Conservation (phyloP, 78 protist genomes). For the Dictyostelium brefeldianum region DNA sequence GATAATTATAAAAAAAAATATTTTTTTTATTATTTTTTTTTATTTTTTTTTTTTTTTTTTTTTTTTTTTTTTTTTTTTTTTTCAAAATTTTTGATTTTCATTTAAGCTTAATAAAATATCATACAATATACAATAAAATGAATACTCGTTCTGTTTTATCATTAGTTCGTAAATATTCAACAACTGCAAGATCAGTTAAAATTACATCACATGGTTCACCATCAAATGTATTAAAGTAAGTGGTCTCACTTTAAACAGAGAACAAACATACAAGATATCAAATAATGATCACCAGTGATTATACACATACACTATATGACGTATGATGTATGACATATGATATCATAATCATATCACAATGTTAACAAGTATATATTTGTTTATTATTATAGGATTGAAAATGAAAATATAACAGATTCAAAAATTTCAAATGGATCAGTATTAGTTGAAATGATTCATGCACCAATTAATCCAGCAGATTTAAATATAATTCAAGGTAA, state of each 20-base stretch:
- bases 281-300: too few species aligned
- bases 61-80: constrained; percentile 30
- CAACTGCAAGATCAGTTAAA: constrained; percentile 52
- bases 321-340: too few species aligned
- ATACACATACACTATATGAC: background rate
- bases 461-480: constrained; percentile 96
- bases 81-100: background rate
- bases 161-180: constrained; percentile 37
- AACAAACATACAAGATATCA: too few species aligned
- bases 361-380: too few species aligned
- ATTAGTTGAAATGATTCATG: constrained; percentile 87
- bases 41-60: background rate
- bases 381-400: constrained; percentile 22
- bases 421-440: constrained; percentile 54
- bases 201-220: constrained; percentile 25
- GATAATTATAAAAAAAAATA: background rate
- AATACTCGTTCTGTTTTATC: background rate
- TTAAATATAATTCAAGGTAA: constrained; percentile 90
- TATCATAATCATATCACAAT: too few species aligned
- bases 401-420: constrained; percentile 28
- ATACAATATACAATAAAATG: background rate
- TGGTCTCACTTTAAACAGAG: too few species aligned
- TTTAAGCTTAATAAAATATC: background rate
- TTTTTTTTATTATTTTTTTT: background rate
- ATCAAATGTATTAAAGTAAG: constrained; percentile 58